Conservation (phyloP, 2,329 filamentous ascomycete genomes). For the Diaporthe aspalathi region DNA sequence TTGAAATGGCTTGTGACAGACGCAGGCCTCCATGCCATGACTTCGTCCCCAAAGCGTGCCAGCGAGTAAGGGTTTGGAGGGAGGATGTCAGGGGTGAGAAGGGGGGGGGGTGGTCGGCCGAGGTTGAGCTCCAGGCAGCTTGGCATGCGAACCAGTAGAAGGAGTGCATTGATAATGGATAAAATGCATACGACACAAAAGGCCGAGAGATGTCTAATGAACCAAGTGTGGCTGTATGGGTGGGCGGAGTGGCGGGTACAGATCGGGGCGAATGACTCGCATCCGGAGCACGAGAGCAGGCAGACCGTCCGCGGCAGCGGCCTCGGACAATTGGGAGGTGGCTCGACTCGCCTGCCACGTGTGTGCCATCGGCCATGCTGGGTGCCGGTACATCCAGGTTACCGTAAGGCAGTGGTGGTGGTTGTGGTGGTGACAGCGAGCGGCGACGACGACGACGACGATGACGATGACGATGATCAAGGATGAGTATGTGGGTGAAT, state of each 20-base stretch:
- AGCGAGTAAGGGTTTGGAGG: not conserved
- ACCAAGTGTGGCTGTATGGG: slow-evolving; percentile 24
- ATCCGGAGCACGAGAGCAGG: slow-evolving; percentile 24
- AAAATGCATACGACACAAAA: slow-evolving; percentile 30
- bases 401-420: not conserved
- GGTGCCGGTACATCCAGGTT: slow-evolving; percentile 25
- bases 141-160: slow-evolving; percentile 3
- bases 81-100: too few relatives aligned
- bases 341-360: slow-evolving; percentile 27
- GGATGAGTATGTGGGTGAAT: not conserved
- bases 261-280: slow-evolving; percentile 33
- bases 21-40: not conserved
- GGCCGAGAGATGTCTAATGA: slow-evolving; percentile 17
- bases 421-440: slow-evolving; percentile 3
- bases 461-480: slow-evolving; percentile 2
- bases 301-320: slow-evolving; percentile 2
- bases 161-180: slow-evolving; percentile 19
- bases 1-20: not conserved
- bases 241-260: not conserved
- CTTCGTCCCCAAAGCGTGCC: not conserved
- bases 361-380: slow-evolving; percentile 23
- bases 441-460: not conserved
- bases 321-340: slow-evolving; percentile 24
- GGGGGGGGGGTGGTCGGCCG: not conserved
- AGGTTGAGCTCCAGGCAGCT: slow-evolving; percentile 6